These are phyloP conservation scores for Cryptococcus maquisensis DNA, from an alignment of 1,284 basidiomycete genomes.

Conservation along the genomic window DNA sequence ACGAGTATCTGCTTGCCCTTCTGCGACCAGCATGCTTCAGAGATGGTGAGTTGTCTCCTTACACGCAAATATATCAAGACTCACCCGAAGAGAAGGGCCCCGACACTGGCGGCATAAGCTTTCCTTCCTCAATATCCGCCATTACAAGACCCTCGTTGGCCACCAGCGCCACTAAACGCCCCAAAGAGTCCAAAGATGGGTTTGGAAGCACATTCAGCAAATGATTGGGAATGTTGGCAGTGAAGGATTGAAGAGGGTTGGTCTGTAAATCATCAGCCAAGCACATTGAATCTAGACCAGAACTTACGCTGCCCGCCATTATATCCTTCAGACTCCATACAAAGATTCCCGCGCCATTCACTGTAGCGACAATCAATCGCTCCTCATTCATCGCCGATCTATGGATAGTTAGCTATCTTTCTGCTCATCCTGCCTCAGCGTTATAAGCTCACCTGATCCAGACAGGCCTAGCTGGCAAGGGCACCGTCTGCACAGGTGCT, in stretches of 20 bases:
- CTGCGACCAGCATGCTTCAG: conserved; percentile 53
- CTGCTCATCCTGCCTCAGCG: not conserved
- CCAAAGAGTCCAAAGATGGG: conserved; percentile 43
- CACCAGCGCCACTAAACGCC: conserved; percentile 45
- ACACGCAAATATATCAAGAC: conserved; percentile 2
- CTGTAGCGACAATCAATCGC: conserved; percentile 35
- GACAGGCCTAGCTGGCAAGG: conserved; percentile 37
- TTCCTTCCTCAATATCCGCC: conserved; percentile 33
- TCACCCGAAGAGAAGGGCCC: conserved; percentile 40
- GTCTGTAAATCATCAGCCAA: conserved; percentile 20
- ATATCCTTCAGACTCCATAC: conserved; percentile 36
- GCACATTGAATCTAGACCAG: not conserved
- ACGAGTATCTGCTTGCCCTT: conserved; percentile 57
- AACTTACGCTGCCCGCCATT: conserved; percentile 35
- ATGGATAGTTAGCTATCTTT: not conserved
- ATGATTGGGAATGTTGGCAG: conserved; percentile 31
- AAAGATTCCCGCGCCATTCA: conserved; percentile 25
- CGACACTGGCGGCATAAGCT: conserved; percentile 22
- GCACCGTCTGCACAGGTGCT: conserved; percentile 24
- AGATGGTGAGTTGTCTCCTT: conserved; percentile 15
- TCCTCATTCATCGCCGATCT: conserved; percentile 43
- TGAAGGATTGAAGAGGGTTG: conserved; percentile 35
- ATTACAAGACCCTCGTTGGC: conserved; percentile 39
- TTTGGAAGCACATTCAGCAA: conserved; percentile 50
- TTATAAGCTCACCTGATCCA: conserved; percentile 38